Percentiles rank a stretch among this genome's conserved stretches.
phyloP scores from a whole-genome alignment of 306 rosid genomes.

The Carpinus fangiana region DNA sequence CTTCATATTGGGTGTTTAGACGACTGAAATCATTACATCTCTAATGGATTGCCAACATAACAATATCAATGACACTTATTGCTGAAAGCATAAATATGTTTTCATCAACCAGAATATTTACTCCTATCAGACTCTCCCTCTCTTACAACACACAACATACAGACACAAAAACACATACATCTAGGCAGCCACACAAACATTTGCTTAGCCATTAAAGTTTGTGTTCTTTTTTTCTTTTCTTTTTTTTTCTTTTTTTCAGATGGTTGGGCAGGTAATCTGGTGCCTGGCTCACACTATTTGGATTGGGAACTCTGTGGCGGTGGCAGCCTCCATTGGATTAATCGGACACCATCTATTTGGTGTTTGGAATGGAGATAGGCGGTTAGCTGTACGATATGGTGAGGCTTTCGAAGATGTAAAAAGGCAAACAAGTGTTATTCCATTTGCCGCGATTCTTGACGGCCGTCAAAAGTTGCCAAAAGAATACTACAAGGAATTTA shows the following conservation, averaged over 20 bases:
- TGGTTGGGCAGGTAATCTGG: slow-evolving; percentile 97
- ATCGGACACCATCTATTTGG: slow-evolving; percentile 92
- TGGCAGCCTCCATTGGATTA: slow-evolving; percentile 82
- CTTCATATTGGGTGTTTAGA: not conserved
- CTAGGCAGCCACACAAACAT: not conserved
- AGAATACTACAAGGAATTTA: slow-evolving; percentile 83
- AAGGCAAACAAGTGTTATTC: slow-evolving; percentile 70
- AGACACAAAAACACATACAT: not conserved
- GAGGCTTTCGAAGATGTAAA: slow-evolving; percentile 64
- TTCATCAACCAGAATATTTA: not conserved
- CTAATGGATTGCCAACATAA: not conserved
- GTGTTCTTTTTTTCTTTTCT: not conserved
- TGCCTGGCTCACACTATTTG: slow-evolving; percentile 90
- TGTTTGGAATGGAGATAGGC: slow-evolving; percentile 93
- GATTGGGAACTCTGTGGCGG: slow-evolving; percentile 88
- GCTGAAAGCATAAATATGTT: not conserved
- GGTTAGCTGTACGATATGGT: slow-evolving; percentile 62
- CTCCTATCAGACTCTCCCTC: no score
- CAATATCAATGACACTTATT: not conserved
- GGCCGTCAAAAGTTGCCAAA: slow-evolving; percentile 84
- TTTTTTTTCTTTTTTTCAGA: slow-evolving; percentile 30
- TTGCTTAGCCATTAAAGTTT: not conserved
- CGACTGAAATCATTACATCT: not conserved
- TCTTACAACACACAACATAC: not conserved
- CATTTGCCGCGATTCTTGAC: slow-evolving; percentile 87